Evolutionary conservation across 495 filamentous ascomycete genomes (phyloP).

Genomic region (Penicillium manginii): DNA sequence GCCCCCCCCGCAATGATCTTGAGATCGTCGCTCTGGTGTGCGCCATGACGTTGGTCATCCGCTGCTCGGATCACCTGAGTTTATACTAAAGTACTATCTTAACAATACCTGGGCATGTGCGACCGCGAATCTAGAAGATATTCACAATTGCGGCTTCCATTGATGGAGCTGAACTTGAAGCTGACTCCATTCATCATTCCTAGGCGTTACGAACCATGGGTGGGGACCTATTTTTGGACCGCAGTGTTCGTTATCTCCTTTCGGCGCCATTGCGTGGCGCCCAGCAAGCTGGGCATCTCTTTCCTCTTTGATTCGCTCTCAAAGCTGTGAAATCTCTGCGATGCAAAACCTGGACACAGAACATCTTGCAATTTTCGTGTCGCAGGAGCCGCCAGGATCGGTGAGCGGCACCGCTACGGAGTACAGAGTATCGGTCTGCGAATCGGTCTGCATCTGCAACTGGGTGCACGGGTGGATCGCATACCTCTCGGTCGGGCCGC

Average conservation of each 20-base stretch:
- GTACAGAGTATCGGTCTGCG: background rate
- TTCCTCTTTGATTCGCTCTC: background rate
- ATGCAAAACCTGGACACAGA: background rate
- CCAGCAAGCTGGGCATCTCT: background rate
- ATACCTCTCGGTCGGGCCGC: background rate
- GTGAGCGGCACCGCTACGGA: background rate
- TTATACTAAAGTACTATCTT: no score
- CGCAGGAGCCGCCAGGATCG: background rate
- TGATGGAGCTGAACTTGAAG: background rate
- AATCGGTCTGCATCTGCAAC: background rate
- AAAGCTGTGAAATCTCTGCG: background rate
- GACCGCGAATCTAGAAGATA: no score
- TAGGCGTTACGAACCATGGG: slow-evolving; percentile 1
- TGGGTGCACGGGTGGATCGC: background rate
- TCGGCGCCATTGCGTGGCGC: slow-evolving; percentile 2
- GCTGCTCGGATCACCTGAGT: background rate
- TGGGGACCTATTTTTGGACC: background rate
- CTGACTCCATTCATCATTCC: background rate
- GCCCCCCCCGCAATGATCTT: slow-evolving; percentile 1
- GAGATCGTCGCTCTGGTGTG: background rate
- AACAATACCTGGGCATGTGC: no score
- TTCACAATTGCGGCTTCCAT: no score
- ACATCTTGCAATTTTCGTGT: background rate
- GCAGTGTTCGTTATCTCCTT: background rate
- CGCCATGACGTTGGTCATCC: background rate